Base-by-base conservation (phyloP, 2,329 filamentous ascomycete species). In the Penicillium griseofulvum region DNA sequence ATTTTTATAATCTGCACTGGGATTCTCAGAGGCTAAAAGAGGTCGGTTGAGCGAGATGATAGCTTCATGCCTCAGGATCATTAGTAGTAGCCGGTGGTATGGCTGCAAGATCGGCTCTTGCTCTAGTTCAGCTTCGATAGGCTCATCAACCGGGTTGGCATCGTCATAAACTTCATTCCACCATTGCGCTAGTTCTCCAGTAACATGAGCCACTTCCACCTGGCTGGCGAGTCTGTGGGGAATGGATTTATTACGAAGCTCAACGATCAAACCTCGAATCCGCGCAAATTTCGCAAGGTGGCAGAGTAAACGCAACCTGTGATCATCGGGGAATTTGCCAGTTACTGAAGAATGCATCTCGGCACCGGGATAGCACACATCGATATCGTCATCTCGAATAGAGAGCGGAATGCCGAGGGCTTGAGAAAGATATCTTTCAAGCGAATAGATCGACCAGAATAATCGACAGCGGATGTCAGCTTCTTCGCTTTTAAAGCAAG, bases 391-490 rank as follows among this genome's bases (percentile, higher is more conserved):
- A 56, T 85, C 82, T 48, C 78, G 77, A 11, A 85, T 79, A 19
- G 79, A 78, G 0, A 84, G 68, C 0, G 83, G 83, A 0, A 83
- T 70, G 0, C 83, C 82, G 2, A 85, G 74, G 0, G 81, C 81
- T 44, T 85, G 82, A 9, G 79, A 83, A 0, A 85, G 71, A 53
- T 82, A 79, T 43, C 82, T 73, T 41, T 85, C 83, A 0, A 83
- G 67, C 16, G 74, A 78, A 46, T 84, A 85, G 0, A 84, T 76
- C 1, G 80, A 80, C 81, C 82, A 85, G 57, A 84, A 84, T 0
- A 85, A 68, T 0, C 82, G 75, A 14, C 80, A 76, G 1, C 83
- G 75, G 31, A 81, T 74, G 2, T 77, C 73, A 2, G 72, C 74
- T 39, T 84, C 80, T 10, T 75, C 67, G 1, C 65, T 53, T 0